phyloP scores from a whole-genome alignment of 2,329 filamentous ascomycete species.

The Paracoccidioides brasiliensis region DNA sequence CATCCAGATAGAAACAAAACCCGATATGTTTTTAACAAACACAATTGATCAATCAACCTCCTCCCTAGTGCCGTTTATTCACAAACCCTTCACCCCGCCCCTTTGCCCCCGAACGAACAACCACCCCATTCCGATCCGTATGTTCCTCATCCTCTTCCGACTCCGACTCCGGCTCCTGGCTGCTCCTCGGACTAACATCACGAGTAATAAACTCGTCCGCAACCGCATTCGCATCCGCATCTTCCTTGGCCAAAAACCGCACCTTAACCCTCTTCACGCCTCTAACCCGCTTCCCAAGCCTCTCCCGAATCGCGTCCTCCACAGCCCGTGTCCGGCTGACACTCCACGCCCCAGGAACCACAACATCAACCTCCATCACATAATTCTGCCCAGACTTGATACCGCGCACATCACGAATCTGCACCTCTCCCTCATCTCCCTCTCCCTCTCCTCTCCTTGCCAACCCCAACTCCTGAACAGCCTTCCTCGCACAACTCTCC shows the following conservation, averaged over 20 bases:
- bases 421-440: conserved; percentile 46
- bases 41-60: too few species aligned
- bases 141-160: conserved; percentile 21
- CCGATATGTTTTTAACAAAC: too few species aligned
- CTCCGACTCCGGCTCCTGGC: conserved; percentile 49
- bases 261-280: conserved; percentile 75
- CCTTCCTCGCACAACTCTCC: conserved; percentile 49
- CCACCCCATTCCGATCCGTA: conserved; percentile 16
- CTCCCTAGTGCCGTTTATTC: conserved; percentile 15
- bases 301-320: conserved; percentile 60
- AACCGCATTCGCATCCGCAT: conserved; percentile 43
- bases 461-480: conserved; percentile 41
- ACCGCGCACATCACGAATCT: conserved; percentile 68
- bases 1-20: too few species aligned
- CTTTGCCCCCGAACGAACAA: conserved; percentile 17
- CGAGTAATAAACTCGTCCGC: conserved; percentile 69
- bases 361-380: conserved; percentile 77
- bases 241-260: conserved; percentile 55
- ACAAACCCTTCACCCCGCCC: conserved; percentile 18
- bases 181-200: conserved; percentile 44
- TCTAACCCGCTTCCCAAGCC: conserved; percentile 62
- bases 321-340: conserved; percentile 55
- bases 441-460: conserved; percentile 43
- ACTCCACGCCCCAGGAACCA: conserved; percentile 63
- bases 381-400: conserved; percentile 97